A percentile compares a stretch with the other conserved stretches of the same genome.
Evolutionary conservation across 805 yeast genomes (phyloP).

Genomic region (Lipomyces yamanashiensis): DNA sequence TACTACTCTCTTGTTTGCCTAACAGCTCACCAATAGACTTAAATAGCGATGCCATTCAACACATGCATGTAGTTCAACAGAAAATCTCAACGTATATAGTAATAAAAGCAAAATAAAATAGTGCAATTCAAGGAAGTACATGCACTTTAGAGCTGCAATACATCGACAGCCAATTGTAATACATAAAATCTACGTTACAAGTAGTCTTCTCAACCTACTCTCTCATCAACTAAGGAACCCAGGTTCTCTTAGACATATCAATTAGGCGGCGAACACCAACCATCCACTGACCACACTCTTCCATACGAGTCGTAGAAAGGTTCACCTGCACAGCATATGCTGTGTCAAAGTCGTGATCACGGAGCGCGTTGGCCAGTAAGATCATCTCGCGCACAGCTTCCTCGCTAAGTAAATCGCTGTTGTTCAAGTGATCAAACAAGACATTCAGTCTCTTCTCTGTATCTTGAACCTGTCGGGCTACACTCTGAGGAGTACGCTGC

Average conservation of each 20-base stretch:
- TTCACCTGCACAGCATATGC: constrained; percentile 60
- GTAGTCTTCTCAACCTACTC: not conserved
- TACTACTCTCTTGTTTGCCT: no score
- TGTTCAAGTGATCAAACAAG: constrained; percentile 77
- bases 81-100: no score
- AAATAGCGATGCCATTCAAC: no score
- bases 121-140: not conserved
- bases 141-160: not conserved
- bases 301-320: constrained; percentile 65
- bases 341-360: constrained; percentile 56
- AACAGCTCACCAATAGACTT: no score
- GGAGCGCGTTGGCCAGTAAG: constrained; percentile 57
- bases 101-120: not conserved
- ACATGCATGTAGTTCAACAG: no score
- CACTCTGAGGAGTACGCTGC: constrained; percentile 55
- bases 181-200: not conserved
- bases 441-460: constrained; percentile 80
- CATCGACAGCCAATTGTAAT: not conserved
- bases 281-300: constrained; percentile 89
- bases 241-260: constrained; percentile 56
- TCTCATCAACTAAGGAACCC: constrained; percentile 7
- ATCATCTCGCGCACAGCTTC: constrained; percentile 61
- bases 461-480: constrained; percentile 72
- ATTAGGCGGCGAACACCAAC: constrained; percentile 88
- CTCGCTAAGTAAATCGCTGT: constrained; percentile 64